A percentile compares a stretch with the other conserved stretches of the same genome.
phyloP scores from a whole-genome alignment of 73 alveolate species.

The Blepharisma stoltei region DNA sequence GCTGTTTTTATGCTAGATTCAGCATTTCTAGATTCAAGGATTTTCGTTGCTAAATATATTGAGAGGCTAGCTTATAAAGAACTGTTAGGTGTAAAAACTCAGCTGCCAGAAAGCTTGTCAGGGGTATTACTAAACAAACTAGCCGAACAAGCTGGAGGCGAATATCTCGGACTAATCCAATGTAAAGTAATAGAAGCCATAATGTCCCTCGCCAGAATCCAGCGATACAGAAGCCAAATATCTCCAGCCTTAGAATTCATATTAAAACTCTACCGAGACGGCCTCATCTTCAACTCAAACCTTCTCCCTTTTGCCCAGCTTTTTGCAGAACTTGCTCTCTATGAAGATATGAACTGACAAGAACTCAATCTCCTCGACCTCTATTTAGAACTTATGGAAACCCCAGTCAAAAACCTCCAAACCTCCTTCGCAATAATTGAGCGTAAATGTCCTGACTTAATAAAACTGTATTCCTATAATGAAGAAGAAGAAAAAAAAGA shows the following conservation, averaged over 20 bases:
- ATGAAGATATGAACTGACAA: conserved; percentile 9
- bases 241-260: not conserved
- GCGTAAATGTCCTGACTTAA: not conserved
- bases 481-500: conserved; percentile 16
- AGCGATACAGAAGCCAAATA: not conserved
- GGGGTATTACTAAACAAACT: not conserved
- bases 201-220: not conserved
- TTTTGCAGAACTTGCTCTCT: conserved; percentile 27
- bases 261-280: not conserved
- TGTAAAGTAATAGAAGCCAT: conserved; percentile 18
- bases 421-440: not conserved
- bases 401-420: not conserved
- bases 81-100: not conserved
- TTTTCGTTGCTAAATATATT: conserved; percentile 28
- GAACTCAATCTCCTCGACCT: conserved; percentile 13
- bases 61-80: conserved; percentile 15
- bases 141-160: not conserved
- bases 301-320: conserved; percentile 7
- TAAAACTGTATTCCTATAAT: not conserved
- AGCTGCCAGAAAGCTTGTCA: not conserved
- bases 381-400: not conserved
- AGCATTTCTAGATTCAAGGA: conserved; percentile 20
- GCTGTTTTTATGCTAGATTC: not conserved
- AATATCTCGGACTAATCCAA: conserved; percentile 23
- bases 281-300: conserved; percentile 14